phyloP scores from a whole-genome alignment of 2,329 filamentous ascomycete genomes.

The Dothistroma pini region DNA sequence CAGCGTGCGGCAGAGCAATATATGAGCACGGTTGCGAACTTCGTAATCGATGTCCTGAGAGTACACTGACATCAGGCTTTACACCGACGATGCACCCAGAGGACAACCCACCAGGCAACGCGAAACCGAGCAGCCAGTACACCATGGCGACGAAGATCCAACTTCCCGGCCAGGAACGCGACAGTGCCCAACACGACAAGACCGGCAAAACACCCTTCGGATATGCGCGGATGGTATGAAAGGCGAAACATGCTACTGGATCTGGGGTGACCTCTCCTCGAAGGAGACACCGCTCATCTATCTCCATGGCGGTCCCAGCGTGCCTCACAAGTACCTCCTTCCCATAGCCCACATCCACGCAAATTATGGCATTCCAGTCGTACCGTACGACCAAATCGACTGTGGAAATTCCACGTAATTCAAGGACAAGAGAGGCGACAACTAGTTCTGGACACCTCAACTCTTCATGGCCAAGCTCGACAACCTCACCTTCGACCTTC shows the following conservation, averaged over 20 bases:
- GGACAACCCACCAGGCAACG: neutral
- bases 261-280: slow-evolving; percentile 37
- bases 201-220: slow-evolving; percentile 34
- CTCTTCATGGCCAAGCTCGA: slow-evolving; percentile 51
- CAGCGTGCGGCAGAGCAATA: neutral
- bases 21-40: neutral
- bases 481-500: slow-evolving; percentile 46
- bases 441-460: slow-evolving; percentile 46
- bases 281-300: slow-evolving; percentile 34
- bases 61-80: neutral
- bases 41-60: neutral
- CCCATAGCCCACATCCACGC: slow-evolving; percentile 37
- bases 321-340: slow-evolving; percentile 36
- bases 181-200: slow-evolving; percentile 25
- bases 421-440: slow-evolving; percentile 43
- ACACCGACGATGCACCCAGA: neutral
- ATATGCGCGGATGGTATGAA: slow-evolving; percentile 34
- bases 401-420: slow-evolving; percentile 50
- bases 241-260: slow-evolving; percentile 40
- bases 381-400: slow-evolving; percentile 56
- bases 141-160: slow-evolving; percentile 14
- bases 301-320: slow-evolving; percentile 49
- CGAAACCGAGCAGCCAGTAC: neutral
- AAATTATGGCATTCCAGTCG: slow-evolving; percentile 41
- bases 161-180: slow-evolving; percentile 25